Percentiles rank a stretch among this genome's conserved stretches.
phyloP scores from a whole-genome alignment of 1,284 basidiomycete species.

The Trametes hirsuta region DNA sequence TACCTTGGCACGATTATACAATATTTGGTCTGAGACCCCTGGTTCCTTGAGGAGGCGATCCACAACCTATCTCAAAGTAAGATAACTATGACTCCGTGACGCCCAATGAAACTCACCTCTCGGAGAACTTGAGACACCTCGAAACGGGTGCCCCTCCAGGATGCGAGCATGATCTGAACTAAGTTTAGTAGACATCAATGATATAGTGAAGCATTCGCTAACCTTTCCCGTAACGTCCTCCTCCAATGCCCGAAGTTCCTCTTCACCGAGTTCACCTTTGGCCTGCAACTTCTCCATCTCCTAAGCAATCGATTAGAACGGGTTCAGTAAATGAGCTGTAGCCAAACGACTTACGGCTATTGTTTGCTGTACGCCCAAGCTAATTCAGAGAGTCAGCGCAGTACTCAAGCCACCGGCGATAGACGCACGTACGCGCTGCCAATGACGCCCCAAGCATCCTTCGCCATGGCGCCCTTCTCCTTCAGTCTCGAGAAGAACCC shows the following conservation, averaged over 20 bases:
- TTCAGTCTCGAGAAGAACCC: conserved; percentile 95
- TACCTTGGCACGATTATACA: conserved; percentile 85
- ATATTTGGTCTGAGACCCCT: conserved; percentile 66
- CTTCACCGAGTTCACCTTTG: conserved; percentile 84
- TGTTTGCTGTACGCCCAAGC: conserved; percentile 71
- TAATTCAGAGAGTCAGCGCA: conserved; percentile 29
- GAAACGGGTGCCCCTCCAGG: conserved; percentile 93
- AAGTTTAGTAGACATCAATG: not conserved
- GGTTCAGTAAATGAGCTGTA: not conserved
- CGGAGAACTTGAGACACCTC: conserved; percentile 87
- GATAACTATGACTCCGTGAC: not conserved
- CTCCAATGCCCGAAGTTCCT: conserved; percentile 86
- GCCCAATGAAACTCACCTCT: conserved; percentile 46
- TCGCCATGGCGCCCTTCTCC: conserved; percentile 91
- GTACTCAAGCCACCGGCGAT: conserved; percentile 1
- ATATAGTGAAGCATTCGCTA: not conserved
- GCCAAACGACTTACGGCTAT: conserved; percentile 40
- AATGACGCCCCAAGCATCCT: conserved; percentile 93
- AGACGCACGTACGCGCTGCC: conserved; percentile 76
- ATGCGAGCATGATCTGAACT: conserved; percentile 83
- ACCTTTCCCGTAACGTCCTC: conserved; percentile 95
- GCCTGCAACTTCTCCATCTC: conserved; percentile 93
- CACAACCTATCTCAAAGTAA: conserved; percentile 52
- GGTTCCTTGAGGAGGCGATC: conserved; percentile 84
- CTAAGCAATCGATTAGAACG: conserved; percentile 50